These are phyloP conservation scores for Globisporangium spinosum DNA, from an alignment of 352 stramenopile species.

Conservation along the genomic window DNA sequence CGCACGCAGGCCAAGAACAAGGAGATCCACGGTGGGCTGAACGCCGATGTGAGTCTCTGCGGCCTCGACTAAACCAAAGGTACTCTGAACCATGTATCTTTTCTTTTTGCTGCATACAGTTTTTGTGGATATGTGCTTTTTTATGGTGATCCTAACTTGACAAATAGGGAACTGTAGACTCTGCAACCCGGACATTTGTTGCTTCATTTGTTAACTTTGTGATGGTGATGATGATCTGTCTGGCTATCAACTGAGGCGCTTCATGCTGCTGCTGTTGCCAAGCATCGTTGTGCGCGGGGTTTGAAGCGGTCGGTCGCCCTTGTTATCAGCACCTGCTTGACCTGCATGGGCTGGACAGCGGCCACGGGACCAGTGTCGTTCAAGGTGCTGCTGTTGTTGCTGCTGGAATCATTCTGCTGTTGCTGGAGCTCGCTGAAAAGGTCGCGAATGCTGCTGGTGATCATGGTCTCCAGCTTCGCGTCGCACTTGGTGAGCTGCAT, in stretches of 20 bases:
- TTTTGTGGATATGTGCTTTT: background rate
- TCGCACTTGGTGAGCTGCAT: conserved; percentile 45
- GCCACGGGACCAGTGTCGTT: background rate
- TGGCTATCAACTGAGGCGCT: conserved; percentile 5
- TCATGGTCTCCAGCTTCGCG: conserved; percentile 30
- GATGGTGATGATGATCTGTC: background rate
- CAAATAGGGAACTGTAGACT: background rate
- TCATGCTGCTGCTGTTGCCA: conserved; percentile 16
- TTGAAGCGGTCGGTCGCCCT: background rate
- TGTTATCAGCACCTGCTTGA: conserved; percentile 17
- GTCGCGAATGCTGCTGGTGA: conserved; percentile 34
- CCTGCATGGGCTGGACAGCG: conserved; percentile 5
- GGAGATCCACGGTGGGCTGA: conserved; percentile 77
- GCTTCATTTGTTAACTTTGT: background rate
- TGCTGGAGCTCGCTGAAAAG: conserved; percentile 24
- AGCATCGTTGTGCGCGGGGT: background rate
- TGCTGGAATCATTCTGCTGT: conserved; percentile 13
- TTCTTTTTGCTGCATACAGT: background rate
- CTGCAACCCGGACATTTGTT: background rate
- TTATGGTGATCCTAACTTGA: background rate
- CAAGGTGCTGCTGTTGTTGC: background rate
- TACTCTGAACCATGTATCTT: background rate
- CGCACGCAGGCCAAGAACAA: conserved; percentile 85
- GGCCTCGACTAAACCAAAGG: conserved; percentile 64
- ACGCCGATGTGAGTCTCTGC: conserved; percentile 77